phyloP scores from a whole-genome alignment of 768 basidiomycete species.

The Sistotremastrum niveocremeum region DNA sequence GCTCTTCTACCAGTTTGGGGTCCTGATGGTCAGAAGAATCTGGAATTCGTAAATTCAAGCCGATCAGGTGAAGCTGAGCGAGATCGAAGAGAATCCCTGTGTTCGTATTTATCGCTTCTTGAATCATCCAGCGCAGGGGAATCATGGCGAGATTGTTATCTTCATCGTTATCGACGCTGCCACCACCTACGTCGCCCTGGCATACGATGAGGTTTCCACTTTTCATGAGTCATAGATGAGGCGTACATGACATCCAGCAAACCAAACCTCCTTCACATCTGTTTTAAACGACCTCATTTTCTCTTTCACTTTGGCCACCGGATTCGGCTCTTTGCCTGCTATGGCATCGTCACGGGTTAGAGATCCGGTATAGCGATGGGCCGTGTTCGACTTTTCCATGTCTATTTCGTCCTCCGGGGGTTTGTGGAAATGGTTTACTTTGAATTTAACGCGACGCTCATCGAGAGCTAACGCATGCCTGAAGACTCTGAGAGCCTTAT shows the following conservation, averaged over 20 bases:
- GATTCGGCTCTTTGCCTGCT: too few species aligned
- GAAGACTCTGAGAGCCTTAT: slow-evolving; percentile 10
- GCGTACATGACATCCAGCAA: slow-evolving; percentile 58
- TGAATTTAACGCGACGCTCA: slow-evolving; percentile 51
- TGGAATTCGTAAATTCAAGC: slow-evolving; percentile 8
- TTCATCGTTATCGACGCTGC: slow-evolving; percentile 31
- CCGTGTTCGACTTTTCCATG: too few species aligned
- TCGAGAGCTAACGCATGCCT: slow-evolving; percentile 28
- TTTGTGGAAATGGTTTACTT: slow-evolving; percentile 13
- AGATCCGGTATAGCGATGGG: too few species aligned
- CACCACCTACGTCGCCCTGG: slow-evolving; percentile 59
- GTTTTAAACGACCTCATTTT: too few species aligned
- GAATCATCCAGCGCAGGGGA: slow-evolving; percentile 68
- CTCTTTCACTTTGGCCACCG: too few species aligned
- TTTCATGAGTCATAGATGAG: background rate
- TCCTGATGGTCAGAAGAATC: too few species aligned
- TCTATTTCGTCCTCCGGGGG: too few species aligned
- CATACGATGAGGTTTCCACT: background rate
- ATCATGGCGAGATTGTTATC: slow-evolving; percentile 40
- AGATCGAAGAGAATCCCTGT: slow-evolving; percentile 48
- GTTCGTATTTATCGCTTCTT: slow-evolving; percentile 39
- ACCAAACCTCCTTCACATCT: slow-evolving; percentile 73
- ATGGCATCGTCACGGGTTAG: too few species aligned
- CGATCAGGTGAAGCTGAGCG: slow-evolving; percentile 30
- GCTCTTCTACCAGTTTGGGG: too few species aligned